Conservation (phyloP, 2,329 filamentous ascomycete species). For the Stachybotrys chartarum region DNA sequence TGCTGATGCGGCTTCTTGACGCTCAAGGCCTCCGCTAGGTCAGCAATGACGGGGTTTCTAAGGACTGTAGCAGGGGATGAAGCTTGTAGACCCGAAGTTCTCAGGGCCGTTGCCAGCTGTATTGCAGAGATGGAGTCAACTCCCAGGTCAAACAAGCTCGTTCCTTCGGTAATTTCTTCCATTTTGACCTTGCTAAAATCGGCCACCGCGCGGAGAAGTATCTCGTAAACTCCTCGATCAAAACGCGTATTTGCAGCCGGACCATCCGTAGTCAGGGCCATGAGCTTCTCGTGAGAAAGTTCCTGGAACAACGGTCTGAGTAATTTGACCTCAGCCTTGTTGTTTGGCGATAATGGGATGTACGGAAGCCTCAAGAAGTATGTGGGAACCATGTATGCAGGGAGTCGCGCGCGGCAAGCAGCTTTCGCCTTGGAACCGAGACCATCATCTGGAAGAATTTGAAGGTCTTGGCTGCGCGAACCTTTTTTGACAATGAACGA, state of each 20-base stretch:
- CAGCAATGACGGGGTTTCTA: conserved; percentile 45
- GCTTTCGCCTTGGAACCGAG: conserved; percentile 42
- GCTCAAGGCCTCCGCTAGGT: conserved; percentile 34
- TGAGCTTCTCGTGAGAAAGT: conserved; percentile 53
- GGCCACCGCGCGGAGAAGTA: conserved; percentile 47
- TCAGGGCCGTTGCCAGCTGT: conserved; percentile 58
- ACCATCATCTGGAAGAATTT: conserved; percentile 18
- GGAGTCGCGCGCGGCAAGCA: conserved; percentile 63
- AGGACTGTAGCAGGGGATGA: conserved; percentile 63
- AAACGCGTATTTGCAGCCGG: conserved; percentile 18
- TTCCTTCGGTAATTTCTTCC: conserved; percentile 39
- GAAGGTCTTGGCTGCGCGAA: conserved; percentile 6
- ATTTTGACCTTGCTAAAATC: conserved; percentile 40
- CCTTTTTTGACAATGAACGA: conserved; percentile 52
- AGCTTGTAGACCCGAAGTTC: conserved; percentile 49
- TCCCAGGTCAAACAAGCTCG: conserved; percentile 78
- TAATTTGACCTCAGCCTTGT: conserved; percentile 74
- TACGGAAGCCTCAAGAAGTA: conserved; percentile 65
- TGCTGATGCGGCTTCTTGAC: conserved; percentile 5
- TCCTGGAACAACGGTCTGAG: conserved; percentile 60
- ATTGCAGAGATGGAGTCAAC: conserved; percentile 84
- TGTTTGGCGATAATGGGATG: conserved; percentile 80
- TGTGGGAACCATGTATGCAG: conserved; percentile 86
- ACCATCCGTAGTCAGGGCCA: conserved; percentile 38
- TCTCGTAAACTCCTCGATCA: conserved; percentile 29